Conservation (phyloP, 2,329 filamentous ascomycete species). For the Apiospora phragmitis region DNA sequence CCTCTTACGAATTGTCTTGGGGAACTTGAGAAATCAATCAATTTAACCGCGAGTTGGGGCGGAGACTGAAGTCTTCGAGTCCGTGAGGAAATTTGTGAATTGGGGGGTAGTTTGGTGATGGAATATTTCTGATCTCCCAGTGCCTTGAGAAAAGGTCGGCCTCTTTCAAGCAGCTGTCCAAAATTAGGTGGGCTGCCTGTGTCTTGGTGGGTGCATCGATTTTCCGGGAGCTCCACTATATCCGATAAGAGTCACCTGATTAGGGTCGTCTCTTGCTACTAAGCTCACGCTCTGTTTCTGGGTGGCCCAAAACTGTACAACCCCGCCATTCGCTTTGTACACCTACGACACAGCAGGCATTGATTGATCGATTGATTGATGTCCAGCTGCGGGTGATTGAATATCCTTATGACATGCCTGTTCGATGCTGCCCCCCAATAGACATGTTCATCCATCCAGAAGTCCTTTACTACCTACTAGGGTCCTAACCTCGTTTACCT, state of each 20-base stretch:
- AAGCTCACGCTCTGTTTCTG: neutral
- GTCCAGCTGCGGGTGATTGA: neutral
- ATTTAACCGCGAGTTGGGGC: conserved; percentile 96
- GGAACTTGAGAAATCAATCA: conserved; percentile 97
- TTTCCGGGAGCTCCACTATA: neutral
- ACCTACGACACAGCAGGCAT: neutral
- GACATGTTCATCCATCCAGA: neutral
- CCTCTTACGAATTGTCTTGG: conserved; percentile 3
- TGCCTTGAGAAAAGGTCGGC: conserved; percentile 9
- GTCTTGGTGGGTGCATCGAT: conserved; percentile 7
- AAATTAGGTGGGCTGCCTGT: conserved; percentile 6
- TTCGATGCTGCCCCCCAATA: neutral
- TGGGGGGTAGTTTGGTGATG: conserved; percentile 8
- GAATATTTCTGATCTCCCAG: conserved; percentile 9
- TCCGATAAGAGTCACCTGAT: conserved; percentile 14
- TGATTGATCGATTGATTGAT: neutral
- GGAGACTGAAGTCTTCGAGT: conserved; percentile 99
- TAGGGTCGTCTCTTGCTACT: conserved; percentile 11
- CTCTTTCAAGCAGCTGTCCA: conserved; percentile 5
- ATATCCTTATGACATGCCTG: too few relatives aligned
- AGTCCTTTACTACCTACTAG: neutral
- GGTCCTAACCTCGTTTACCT: neutral
- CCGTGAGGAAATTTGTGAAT: conserved; percentile 45
- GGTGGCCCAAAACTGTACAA: neutral
- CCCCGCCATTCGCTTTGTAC: neutral